Evolutionary conservation across 345 rosid species (phyloP).

Genomic region (Kandelia obovata): DNA sequence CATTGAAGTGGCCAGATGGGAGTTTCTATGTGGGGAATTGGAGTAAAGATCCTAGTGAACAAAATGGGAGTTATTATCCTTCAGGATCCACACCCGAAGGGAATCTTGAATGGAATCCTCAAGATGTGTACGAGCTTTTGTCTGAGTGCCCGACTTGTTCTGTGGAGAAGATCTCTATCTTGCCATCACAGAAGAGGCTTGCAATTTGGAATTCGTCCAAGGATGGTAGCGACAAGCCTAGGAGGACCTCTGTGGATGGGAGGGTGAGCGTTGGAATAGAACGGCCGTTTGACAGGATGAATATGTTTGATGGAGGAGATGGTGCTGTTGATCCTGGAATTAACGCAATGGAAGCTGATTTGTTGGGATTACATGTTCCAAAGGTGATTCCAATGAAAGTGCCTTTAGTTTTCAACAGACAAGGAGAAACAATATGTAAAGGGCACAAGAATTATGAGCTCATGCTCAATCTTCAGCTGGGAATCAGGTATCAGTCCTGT

Average conservation of each 20-base stretch:
- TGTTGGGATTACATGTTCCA: conserved; percentile 35
- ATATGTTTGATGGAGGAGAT: conserved; percentile 52
- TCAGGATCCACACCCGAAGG: conserved; percentile 32
- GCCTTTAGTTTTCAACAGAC: conserved; percentile 64
- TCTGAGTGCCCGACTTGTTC: conserved; percentile 37
- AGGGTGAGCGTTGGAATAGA: conserved; percentile 78
- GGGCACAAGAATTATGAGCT: conserved; percentile 91
- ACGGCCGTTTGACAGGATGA: conserved; percentile 63
- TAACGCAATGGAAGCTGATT: conserved; percentile 36
- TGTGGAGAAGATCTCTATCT: conserved; percentile 60
- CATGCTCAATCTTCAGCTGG: conserved; percentile 88
- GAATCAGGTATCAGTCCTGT: conserved; percentile 36
- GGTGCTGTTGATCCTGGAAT: conserved; percentile 4
- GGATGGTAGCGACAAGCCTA: conserved; percentile 40
- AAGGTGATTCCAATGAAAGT: conserved; percentile 51
- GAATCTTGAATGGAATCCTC: conserved; percentile 65
- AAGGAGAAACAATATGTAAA: conserved; percentile 82
- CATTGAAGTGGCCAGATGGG: conserved; percentile 68
- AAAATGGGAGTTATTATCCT: conserved; percentile 71
- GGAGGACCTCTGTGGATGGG: conserved; percentile 78
- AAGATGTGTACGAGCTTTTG: conserved; percentile 44
- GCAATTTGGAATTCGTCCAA: conserved; percentile 75
- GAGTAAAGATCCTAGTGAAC: conserved; percentile 76
- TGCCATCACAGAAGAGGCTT: conserved; percentile 88
- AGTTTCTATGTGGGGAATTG: conserved; percentile 82